Conservation (phyloP, 495 filamentous ascomycete species). For the Sabuloglossum arenarium region DNA sequence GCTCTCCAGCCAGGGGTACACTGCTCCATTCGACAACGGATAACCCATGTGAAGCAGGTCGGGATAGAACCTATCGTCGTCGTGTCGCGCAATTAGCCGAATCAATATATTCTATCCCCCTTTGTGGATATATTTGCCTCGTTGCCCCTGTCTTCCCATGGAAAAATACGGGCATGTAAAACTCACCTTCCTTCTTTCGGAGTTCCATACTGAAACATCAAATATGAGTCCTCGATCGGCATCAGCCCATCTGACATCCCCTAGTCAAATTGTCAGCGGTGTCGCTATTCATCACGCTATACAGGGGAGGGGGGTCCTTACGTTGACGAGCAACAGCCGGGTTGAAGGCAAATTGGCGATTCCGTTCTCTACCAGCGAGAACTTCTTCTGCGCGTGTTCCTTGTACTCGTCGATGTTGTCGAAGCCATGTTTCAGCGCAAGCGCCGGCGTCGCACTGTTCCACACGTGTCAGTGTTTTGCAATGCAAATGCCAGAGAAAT, state of each 20-base stretch:
- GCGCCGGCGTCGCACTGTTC: slow-evolving; percentile 20
- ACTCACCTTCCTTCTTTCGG: slow-evolving; percentile 44
- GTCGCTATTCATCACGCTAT: slow-evolving; percentile 7
- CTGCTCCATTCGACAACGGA: slow-evolving; percentile 28
- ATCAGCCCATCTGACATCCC: slow-evolving; percentile 51
- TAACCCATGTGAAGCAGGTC: slow-evolving; percentile 46
- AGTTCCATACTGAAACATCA: slow-evolving; percentile 44
- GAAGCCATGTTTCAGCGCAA: slow-evolving; percentile 56
- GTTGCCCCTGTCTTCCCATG: too few species aligned
- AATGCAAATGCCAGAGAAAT: slow-evolving; percentile 21
- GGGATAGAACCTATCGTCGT: slow-evolving; percentile 30
- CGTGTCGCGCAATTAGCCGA: too few species aligned
- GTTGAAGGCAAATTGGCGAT: slow-evolving; percentile 41
- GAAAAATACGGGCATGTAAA: too few species aligned
- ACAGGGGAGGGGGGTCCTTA: slow-evolving; percentile 14
- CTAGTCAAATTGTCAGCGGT: slow-evolving; percentile 13
- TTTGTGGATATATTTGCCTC: too few species aligned
- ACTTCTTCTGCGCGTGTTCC: slow-evolving; percentile 40
- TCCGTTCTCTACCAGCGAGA: slow-evolving; percentile 51
- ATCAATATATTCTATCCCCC: too few species aligned
- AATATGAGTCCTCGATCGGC: slow-evolving; percentile 56
- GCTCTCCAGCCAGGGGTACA: slow-evolving; percentile 34
- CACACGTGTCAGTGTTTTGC: too few species aligned
- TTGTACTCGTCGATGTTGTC: slow-evolving; percentile 35
- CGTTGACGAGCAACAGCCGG: slow-evolving; percentile 46